Evolutionary conservation across 305 asterid genomes (phyloP).

Genomic region (Fraxinus paxiana): DNA sequence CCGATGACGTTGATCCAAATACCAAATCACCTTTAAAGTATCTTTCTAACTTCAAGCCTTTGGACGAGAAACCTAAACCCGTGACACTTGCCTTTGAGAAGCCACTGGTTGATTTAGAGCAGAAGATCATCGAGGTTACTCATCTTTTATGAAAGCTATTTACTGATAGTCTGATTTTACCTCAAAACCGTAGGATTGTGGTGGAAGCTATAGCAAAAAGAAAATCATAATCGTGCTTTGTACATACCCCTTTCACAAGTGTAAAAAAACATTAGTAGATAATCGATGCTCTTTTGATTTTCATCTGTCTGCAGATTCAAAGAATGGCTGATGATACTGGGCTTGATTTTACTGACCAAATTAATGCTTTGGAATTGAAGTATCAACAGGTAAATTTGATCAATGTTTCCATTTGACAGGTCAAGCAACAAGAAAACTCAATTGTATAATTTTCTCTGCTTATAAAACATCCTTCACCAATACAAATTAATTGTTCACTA

Average conservation of each 20-base stretch:
- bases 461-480: not conserved
- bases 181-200: not conserved
- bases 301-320: slow-evolving; percentile 27
- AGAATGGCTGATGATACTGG: slow-evolving; percentile 47
- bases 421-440: not conserved
- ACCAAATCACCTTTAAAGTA: slow-evolving; percentile 27
- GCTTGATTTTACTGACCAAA: slow-evolving; percentile 42
- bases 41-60: slow-evolving; percentile 44
- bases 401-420: not conserved
- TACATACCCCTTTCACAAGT: not conserved
- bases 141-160: not conserved
- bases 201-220: not conserved
- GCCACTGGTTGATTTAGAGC: slow-evolving; percentile 48
- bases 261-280: not conserved
- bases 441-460: not conserved
- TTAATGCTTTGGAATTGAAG: slow-evolving; percentile 39
- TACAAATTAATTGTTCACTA: not conserved
- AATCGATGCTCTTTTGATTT: not conserved
- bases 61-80: slow-evolving; percentile 42
- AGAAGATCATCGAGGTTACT: slow-evolving; percentile 42
- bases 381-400: slow-evolving; percentile 35
- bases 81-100: slow-evolving; percentile 48
- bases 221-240: not conserved
- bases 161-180: not conserved
- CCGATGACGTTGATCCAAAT: slow-evolving; percentile 39